Base-by-base conservation (phyloP, 148 eudicot species). In the Rheum nobile region DNA sequence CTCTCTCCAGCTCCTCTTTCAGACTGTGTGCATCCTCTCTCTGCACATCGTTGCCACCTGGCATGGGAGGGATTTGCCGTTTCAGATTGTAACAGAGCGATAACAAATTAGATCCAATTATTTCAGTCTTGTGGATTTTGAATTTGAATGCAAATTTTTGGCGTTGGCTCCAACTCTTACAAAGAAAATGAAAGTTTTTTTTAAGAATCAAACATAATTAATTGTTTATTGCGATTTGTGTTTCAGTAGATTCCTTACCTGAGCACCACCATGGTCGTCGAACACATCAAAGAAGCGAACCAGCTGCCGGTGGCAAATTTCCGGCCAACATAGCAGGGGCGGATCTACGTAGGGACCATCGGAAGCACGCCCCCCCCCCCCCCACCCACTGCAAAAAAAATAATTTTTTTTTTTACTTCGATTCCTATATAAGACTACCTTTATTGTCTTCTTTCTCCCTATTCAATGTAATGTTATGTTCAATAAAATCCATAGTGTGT, bases 261-360 rank as follows among this genome's bases (percentile, higher is more conserved):
- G 83, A 77, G 83, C 10, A 3, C 89, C 87, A 24, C 87, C 87
- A 28, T 86, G 89, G 14, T 87, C 89, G 46, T 86, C 87, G 50
- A 13, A 86, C 19, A 86, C 87, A 14, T 74, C 87, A 22, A 82
- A 84, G 78, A 72, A 86, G 69, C 84, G 87, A 54, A 86, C 87
- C 13, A 85, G 89, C 0, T 22, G 68, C 11, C 32, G 28, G 7
- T 63, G 71, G 50, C 76, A 65, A 24, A 84, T 70, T 28, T 70
- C 75, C 43, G 89, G 89, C 6, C 77, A n/a, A n/a, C n/a, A n/a
- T n/a, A n/a, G n/a, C n/a, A n/a, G n/a, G n/a, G n/a, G n/a, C n/a
- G n/a, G n/a, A n/a, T n/a, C n/a, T n/a, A n/a, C n/a, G n/a, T n/a
- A n/a, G n/a, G n/a, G n/a, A n/a, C n/a, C n/a, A n/a, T n/a, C n/a